Conservation (phyloP, 1,284 basidiomycete genomes). For the Trichosporon ovoides region DNA sequence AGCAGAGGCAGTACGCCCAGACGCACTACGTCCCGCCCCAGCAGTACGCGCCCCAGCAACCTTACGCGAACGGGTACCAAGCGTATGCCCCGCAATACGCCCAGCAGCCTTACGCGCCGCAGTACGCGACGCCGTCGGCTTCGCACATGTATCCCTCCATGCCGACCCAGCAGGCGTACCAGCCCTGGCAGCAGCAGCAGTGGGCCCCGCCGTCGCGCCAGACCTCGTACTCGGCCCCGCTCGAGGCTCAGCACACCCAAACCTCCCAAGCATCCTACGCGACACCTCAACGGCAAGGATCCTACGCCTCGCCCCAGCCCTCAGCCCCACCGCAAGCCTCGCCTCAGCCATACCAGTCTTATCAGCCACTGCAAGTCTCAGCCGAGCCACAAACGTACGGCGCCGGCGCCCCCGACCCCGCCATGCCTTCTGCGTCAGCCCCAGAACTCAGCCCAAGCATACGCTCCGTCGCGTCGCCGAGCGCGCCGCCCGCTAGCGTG, state of each 20-base stretch:
- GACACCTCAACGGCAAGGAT: slow-evolving; percentile 56
- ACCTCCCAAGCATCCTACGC: slow-evolving; percentile 56
- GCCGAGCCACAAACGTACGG: slow-evolving; percentile 15
- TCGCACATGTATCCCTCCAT: slow-evolving; percentile 30
- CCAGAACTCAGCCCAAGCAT: neutral
- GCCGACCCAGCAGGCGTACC: slow-evolving; percentile 22
- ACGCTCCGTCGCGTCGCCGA: neutral
- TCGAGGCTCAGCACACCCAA: slow-evolving; percentile 18
- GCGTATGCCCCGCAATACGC: slow-evolving; percentile 7
- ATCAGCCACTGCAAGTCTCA: neutral
- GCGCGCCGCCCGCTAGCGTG: neutral
- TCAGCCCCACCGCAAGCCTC: too few species aligned
- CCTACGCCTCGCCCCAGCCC: too few species aligned
- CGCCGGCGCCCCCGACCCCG: slow-evolving; percentile 5
- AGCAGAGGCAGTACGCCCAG: slow-evolving; percentile 42
- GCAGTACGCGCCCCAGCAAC: slow-evolving; percentile 12
- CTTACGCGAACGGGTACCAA: slow-evolving; percentile 10
- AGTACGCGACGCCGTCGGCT: slow-evolving; percentile 10
- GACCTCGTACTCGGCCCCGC: slow-evolving; percentile 19
- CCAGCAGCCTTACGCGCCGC: slow-evolving; percentile 14
- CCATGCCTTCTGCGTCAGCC: neutral
- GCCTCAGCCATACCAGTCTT: slow-evolving; percentile 9
- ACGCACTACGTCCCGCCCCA: slow-evolving; percentile 28
- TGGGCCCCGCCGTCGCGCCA: slow-evolving; percentile 23
- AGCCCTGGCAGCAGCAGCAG: slow-evolving; percentile 21